Conservation (phyloP, 2,329 filamentous ascomycete species). For the Purpureocillium takamizusanense region DNA sequence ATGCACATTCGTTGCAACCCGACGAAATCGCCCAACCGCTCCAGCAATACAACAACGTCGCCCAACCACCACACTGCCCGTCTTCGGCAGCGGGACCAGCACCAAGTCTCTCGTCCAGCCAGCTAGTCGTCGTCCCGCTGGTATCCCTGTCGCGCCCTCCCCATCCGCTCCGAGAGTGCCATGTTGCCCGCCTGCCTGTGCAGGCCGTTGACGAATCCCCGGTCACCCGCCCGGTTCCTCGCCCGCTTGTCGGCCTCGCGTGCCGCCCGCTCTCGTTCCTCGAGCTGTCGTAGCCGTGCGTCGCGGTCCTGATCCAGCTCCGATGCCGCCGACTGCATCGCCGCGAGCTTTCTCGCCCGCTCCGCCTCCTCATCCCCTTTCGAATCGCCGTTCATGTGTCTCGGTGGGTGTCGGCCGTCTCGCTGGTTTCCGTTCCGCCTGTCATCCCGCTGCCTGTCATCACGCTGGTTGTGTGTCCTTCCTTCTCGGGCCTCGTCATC, state of each 20-base stretch:
- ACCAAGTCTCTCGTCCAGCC: too few species aligned
- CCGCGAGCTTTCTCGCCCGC: conserved; percentile 57
- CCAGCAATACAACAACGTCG: too few species aligned
- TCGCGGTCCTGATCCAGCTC: conserved; percentile 64
- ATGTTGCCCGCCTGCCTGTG: conserved; percentile 49
- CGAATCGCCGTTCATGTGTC: conserved; percentile 4
- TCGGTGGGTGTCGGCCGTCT: conserved; percentile 4
- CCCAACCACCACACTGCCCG: too few species aligned
- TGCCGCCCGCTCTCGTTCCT: conserved; percentile 53
- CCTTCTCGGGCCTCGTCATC: neutral
- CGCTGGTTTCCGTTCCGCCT: conserved; percentile 5
- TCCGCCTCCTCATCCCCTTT: conserved; percentile 35
- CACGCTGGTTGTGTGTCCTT: too few species aligned
- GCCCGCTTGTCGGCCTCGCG: conserved; percentile 58
- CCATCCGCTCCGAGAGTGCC: conserved; percentile 42
- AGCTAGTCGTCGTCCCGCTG: conserved; percentile 36
- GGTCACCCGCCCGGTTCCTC: conserved; percentile 53
- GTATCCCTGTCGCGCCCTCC: conserved; percentile 34
- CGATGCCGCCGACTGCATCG: conserved; percentile 63
- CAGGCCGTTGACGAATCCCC: conserved; percentile 54
- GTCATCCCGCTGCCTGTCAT: neutral
- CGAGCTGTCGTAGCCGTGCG: conserved; percentile 57
- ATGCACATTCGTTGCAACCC: too few species aligned
- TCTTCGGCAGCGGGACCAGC: too few species aligned
- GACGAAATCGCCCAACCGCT: too few species aligned